Conservation (phyloP, 257 asterid genomes). For the Henckelia pumila region DNA sequence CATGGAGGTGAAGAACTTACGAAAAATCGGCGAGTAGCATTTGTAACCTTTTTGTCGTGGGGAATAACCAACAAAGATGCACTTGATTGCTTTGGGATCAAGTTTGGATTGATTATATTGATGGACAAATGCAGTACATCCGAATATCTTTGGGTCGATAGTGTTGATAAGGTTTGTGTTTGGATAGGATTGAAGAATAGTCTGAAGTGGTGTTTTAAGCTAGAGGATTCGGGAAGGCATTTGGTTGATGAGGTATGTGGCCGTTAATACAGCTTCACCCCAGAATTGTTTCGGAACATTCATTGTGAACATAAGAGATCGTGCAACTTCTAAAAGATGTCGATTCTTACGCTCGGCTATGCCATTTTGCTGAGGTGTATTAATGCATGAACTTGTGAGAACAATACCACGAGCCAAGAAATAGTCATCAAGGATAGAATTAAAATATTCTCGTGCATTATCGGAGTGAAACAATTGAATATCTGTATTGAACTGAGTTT, state of each 20-base stretch:
- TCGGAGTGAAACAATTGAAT: neutral
- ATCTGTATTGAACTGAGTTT: neutral
- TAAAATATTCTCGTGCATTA: neutral
- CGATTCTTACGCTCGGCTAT: too few relatives aligned
- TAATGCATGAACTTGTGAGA: neutral
- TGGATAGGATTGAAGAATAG: neutral
- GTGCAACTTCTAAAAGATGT: too few relatives aligned
- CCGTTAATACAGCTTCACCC: neutral
- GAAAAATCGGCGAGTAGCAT: neutral
- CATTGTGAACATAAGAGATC: neutral
- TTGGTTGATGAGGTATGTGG: neutral
- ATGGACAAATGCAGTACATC: neutral
- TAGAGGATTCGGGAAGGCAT: neutral
- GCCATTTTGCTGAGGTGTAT: neutral
- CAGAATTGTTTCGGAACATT: neutral
- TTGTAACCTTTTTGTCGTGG: too few relatives aligned
- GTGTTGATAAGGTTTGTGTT: neutral
- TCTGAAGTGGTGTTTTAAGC: neutral
- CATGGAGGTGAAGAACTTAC: slow-evolving; percentile 6
- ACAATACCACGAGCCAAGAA: neutral
- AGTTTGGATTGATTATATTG: neutral
- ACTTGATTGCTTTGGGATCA: neutral
- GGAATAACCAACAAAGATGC: neutral
- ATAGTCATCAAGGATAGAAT: neutral
- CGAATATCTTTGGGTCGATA: neutral